Conservation (phyloP, 2,329 filamentous ascomycete genomes). For the Beauveria australis region DNA sequence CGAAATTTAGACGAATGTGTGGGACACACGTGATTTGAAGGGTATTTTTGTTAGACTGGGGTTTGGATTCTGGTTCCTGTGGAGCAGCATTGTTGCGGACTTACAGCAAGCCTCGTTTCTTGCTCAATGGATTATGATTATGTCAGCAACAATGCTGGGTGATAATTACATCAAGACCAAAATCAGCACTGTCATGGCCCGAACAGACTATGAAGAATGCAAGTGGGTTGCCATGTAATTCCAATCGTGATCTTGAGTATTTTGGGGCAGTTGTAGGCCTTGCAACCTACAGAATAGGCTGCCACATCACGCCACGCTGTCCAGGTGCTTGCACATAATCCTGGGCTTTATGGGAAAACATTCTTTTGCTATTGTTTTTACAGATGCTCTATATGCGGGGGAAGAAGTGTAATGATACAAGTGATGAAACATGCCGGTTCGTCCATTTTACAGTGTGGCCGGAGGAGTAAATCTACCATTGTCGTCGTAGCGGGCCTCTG, state of each 20-base stretch:
- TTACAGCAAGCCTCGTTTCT: no score
- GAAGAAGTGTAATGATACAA: constrained; percentile 1
- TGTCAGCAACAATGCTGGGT: background rate
- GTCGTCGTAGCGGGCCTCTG: constrained; percentile 39
- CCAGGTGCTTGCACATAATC: background rate
- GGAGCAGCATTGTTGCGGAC: background rate
- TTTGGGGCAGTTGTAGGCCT: no score
- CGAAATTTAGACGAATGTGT: constrained; percentile 21
- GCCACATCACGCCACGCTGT: background rate
- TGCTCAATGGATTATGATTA: background rate
- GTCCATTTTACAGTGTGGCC: constrained; percentile 16
- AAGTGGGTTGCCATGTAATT: no score
- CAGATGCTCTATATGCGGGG: constrained; percentile 4
- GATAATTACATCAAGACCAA: no score
- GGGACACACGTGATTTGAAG: constrained; percentile 25
- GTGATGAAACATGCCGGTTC: background rate
- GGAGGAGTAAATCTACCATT: constrained; percentile 36
- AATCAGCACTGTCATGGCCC: background rate
- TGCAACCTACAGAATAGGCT: background rate
- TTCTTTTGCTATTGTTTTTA: background rate
- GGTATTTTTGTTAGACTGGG: background rate
- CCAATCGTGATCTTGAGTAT: no score
- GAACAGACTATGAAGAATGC: no score
- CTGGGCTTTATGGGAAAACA: background rate
- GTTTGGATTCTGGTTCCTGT: background rate